Evolutionary conservation across 257 asterid species (phyloP), one percentile per base, ranked within the genome.

Genomic region (Linaria vulgaris): DNA sequence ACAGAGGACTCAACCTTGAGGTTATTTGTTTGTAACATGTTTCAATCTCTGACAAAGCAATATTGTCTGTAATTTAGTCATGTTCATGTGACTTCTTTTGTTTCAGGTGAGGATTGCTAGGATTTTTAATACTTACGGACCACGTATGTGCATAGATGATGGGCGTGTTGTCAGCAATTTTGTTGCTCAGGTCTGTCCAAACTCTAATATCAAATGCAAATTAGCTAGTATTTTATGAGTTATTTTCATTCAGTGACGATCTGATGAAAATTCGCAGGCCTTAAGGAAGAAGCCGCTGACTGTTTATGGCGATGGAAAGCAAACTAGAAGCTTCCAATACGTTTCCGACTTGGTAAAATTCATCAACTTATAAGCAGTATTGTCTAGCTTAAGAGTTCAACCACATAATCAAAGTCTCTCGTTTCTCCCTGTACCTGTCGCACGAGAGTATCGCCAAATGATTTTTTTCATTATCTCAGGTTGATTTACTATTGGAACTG

Each of bases 91-190:
- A 34, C 6, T 7, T 25, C 48, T 2, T 31, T 0, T n/a, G 59
- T 34, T 61, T 6, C 64, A 88, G 96, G 95, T 88, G 24, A 83
- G 95, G 44, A 88, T 91, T 77, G 95, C 96, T 54, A 81, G 98
- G 58, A 91, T 91, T 49, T 91, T 91, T 74, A 91, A 91, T 81
- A 88, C 98, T 0, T 91, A 91, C 20, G 98, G 98, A 50, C 96
- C 95, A 9, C 88, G 96, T 12, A 91, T 91, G 98, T 83, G 97
- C 85, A 77, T 85, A 9, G 96, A 90, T 50, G 98, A 88, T 63
- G 96, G 96, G 0, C 92, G 98, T 1, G 96, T 91, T 13, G 98
- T 91, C 12, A 91, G 95, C 92, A 91, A 91, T 69, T 91, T 91
- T 44, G 96, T 91, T 22, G 95, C 96, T 34, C 95, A 88, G 94